Conservation (phyloP, 2,329 filamentous ascomycete genomes). For the Passalora sequoiae region DNA sequence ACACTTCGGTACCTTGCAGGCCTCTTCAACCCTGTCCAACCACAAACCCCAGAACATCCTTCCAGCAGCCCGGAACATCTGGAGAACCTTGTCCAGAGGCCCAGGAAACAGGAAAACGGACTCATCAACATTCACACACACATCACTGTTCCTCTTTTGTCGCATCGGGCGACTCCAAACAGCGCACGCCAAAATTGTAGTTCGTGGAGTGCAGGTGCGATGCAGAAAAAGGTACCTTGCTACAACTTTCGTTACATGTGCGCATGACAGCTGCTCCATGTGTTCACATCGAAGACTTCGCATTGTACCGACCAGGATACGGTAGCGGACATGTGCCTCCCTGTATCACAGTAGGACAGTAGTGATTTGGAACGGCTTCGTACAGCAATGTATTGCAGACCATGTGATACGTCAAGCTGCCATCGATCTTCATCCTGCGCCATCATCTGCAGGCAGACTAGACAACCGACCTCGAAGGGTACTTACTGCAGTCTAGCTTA, state of each 20-base stretch:
- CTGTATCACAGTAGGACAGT: slow-evolving; percentile 1
- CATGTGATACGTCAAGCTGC: slow-evolving; percentile 2
- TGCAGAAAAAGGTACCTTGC: background rate
- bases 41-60: slow-evolving; percentile 2
- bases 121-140: background rate
- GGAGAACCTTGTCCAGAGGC: background rate
- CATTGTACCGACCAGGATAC: background rate
- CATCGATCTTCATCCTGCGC: background rate
- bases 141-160: background rate
- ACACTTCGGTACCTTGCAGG: slow-evolving; percentile 13
- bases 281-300: background rate
- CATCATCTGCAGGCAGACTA: no score
- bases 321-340: background rate
- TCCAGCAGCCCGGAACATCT: background rate
- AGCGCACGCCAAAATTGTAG: background rate
- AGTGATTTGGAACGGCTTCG: slow-evolving; percentile 8
- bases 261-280: background rate
- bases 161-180: background rate
- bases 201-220: background rate
- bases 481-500: background rate
- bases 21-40: slow-evolving; percentile 4
- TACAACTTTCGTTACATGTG: background rate
- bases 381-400: background rate
- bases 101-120: background rate
- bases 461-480: background rate